Evolutionary conservation across 2,329 filamentous ascomycete species (phyloP), one percentile per base, ranked within the genome.

Genomic region (Bretziella fagacearum): DNA sequence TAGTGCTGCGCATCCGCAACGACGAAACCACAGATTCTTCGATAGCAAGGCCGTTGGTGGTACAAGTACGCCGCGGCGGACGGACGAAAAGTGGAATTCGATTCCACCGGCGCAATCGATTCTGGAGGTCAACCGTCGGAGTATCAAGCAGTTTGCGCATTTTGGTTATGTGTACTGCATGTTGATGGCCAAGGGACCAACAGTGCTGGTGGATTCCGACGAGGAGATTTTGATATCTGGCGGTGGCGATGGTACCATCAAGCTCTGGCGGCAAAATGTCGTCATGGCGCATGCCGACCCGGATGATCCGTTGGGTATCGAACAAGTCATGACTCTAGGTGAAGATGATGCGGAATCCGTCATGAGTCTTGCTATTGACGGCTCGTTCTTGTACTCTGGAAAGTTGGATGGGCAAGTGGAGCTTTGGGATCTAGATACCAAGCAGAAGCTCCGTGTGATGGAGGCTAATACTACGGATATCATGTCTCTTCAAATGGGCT

Each of bases 91-190:
- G 36, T 74, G 71, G 63, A 59, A 62, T 1, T 54, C 71, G 27
- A 77, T 77, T 36, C 76, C 68, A 2, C 64, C 64, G 33, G 64
- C 71, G 3, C 64, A 63, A 59, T 71, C 59, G 27, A 71, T 81
- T 1, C 65, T 96, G 4, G 85, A 93, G 58, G 86, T 95, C 50
- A 81, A 84, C 56, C 75, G 78, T 43, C 74, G 82, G 18, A 80
- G 87, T 48, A 83, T 93, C 49, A 74, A 72, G 49, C 82, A 91
- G 56, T 98, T 93, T 63, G 86, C 91, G 1, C 91, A 98, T 60
- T 89, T 80, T 60, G 91, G 93, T 37, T 96, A 95, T 59, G 79
- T 98, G 0, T 95, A 95, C 61, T 93, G 86, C 61, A 96, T 96
- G 89, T 70, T 93, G 4, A 70, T 98, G 50, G 79, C 84, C 1